Conservation (phyloP, 1,139 yeast species). For the Lodderomyces margitis region DNA sequence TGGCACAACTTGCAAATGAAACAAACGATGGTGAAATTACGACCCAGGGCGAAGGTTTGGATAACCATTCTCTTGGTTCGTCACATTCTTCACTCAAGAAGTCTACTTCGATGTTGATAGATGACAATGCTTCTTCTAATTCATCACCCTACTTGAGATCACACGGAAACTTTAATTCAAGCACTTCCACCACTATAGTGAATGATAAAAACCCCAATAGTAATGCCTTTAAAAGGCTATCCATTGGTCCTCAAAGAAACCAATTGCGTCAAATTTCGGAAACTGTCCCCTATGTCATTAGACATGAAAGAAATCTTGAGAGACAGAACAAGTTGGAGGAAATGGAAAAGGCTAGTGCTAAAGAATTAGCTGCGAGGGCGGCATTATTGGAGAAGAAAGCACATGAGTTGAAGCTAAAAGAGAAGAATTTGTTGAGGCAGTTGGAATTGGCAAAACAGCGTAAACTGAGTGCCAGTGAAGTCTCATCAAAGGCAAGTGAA, state of each 20-base stretch:
- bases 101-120: slow-evolving; percentile 38
- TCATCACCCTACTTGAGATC: slow-evolving; percentile 33
- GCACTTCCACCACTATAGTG: slow-evolving; percentile 25
- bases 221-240: slow-evolving; percentile 53
- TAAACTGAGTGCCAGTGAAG: slow-evolving; percentile 5
- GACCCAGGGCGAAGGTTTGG: slow-evolving; percentile 11
- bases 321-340: slow-evolving; percentile 78
- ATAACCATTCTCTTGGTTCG: slow-evolving; percentile 25
- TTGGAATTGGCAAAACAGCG: slow-evolving; percentile 22
- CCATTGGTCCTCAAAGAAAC: slow-evolving; percentile 60
- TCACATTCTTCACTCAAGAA: slow-evolving; percentile 23
- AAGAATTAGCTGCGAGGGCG: slow-evolving; percentile 68
- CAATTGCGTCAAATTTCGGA: slow-evolving; percentile 76
- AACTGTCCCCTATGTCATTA: slow-evolving; percentile 75
- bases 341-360: slow-evolving; percentile 73
- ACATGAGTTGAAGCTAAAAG: slow-evolving; percentile 67
- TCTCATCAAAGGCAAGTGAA: slow-evolving; percentile 4
- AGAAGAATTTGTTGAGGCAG: slow-evolving; percentile 47
- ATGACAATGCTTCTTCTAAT: slow-evolving; percentile 29
- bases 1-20: slow-evolving; percentile 53
- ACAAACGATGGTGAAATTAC: slow-evolving; percentile 8
- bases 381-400: slow-evolving; percentile 77
- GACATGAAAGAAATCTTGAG: slow-evolving; percentile 71
- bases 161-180: slow-evolving; percentile 29
- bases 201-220: slow-evolving; percentile 23